These are phyloP conservation scores for Geotrichum citri-aurantii DNA, from an alignment of 1,139 yeast species.

Conservation along the genomic window DNA sequence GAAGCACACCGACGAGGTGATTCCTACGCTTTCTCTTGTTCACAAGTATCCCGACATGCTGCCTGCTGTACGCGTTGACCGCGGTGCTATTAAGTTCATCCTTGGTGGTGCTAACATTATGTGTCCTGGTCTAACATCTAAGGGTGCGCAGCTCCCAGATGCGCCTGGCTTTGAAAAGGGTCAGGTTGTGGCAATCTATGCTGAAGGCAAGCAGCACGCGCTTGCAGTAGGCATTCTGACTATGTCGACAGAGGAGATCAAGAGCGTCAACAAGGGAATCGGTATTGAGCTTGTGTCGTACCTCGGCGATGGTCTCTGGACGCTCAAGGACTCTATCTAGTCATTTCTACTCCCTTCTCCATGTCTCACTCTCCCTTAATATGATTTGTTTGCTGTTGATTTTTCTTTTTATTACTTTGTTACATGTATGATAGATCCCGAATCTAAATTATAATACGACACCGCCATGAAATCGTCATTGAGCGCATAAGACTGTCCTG, in stretches of 20 bases:
- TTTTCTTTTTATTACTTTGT: conserved; percentile 20
- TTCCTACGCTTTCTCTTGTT: conserved; percentile 71
- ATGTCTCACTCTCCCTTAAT: background rate
- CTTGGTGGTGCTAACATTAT: conserved; percentile 91
- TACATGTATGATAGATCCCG: conserved; percentile 16
- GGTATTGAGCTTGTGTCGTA: conserved; percentile 84
- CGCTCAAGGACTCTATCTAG: conserved; percentile 16
- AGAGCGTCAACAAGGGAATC: conserved; percentile 75
- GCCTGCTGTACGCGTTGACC: conserved; percentile 84
- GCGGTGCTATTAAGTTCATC: conserved; percentile 95
- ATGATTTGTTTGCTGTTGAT: conserved; percentile 9
- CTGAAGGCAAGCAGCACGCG: conserved; percentile 90
- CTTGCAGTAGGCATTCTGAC: conserved; percentile 80
- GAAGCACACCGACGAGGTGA: conserved; percentile 69
- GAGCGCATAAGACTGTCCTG: conserved; percentile 2
- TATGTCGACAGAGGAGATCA: conserved; percentile 90
- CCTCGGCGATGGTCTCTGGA: conserved; percentile 74
- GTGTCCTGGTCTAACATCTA: conserved; percentile 95
- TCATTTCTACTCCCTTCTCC: background rate
- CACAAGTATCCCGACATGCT: conserved; percentile 72
- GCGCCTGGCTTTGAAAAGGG: conserved; percentile 53
- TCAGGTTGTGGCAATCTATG: conserved; percentile 71
- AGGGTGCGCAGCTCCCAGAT: conserved; percentile 83
- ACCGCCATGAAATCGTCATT: conserved; percentile 12
- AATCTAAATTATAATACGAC: conserved; percentile 9